Evolutionary conservation across 1,284 basidiomycete species (phyloP).

Genomic region (Cerioporus squamosus): DNA sequence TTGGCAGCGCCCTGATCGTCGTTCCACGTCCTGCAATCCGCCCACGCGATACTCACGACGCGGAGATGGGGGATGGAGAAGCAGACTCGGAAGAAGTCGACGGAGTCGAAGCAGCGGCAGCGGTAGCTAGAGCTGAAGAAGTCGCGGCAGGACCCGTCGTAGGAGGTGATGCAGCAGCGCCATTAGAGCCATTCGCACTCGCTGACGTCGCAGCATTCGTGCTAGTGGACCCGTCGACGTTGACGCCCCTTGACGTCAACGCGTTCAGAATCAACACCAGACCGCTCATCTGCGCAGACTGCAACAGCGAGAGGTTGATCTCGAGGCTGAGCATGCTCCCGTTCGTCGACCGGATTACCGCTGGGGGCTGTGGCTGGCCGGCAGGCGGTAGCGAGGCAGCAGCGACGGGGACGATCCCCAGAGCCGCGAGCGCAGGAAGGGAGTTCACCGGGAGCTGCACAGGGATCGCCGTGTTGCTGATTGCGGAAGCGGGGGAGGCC

Average conservation of each 20-base stretch:
- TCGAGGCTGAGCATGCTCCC: slow-evolving; percentile 74
- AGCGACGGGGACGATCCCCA: slow-evolving; percentile 76
- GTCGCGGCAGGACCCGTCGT: not conserved
- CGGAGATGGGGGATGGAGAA: not conserved
- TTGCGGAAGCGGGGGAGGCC: slow-evolving; percentile 22
- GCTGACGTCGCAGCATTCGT: slow-evolving; percentile 2
- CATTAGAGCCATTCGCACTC: slow-evolving; percentile 1
- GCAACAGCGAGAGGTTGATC: slow-evolving; percentile 72
- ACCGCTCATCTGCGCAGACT: slow-evolving; percentile 73
- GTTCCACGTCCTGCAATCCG: not conserved
- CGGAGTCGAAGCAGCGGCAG: slow-evolving; percentile 5
- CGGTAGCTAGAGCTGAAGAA: slow-evolving; percentile 12
- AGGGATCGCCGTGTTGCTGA: slow-evolving; percentile 57
- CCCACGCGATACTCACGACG: not conserved
- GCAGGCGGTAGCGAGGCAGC: slow-evolving; percentile 56
- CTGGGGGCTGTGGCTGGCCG: slow-evolving; percentile 66
- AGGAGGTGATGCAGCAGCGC: not conserved
- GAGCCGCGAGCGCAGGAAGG: slow-evolving; percentile 65
- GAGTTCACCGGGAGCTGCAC: slow-evolving; percentile 74
- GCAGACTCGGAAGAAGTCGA: slow-evolving; percentile 7
- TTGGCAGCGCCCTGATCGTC: slow-evolving; percentile 10
- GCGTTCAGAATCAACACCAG: slow-evolving; percentile 72
- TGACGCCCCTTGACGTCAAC: slow-evolving; percentile 43
- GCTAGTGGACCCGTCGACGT: slow-evolving; percentile 22
- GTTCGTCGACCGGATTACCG: slow-evolving; percentile 68